Conservation (phyloP, 73 alveolate genomes). For the Stentor coeruleus region DNA sequence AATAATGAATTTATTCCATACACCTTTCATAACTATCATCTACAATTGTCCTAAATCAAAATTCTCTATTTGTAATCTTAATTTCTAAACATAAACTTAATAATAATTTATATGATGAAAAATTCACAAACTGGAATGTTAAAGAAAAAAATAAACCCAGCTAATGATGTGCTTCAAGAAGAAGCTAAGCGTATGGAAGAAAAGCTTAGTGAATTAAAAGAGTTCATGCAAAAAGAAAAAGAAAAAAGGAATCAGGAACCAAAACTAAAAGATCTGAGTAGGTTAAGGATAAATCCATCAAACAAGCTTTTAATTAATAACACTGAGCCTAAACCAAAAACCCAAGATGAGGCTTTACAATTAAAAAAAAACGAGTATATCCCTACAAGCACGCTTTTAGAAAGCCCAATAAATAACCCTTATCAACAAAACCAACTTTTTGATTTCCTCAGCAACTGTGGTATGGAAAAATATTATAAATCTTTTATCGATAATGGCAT, state of each 20-base stretch:
- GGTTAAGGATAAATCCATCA: neutral
- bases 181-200: conserved; percentile 28
- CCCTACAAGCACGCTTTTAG: neutral
- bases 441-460: neutral
- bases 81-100: no score
- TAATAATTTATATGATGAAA: no score
- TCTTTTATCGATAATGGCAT: neutral
- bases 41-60: no score
- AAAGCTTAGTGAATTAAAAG: neutral
- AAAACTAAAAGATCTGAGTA: conserved; percentile 5
- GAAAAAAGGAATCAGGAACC: conserved; percentile 11
- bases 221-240: neutral
- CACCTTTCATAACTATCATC: no score
- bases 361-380: conserved; percentile 14
- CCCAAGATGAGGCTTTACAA: neutral
- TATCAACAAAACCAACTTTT: neutral
- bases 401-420: neutral
- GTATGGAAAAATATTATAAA: neutral
- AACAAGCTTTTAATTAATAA: neutral
- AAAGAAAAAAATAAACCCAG: conserved; percentile 26
- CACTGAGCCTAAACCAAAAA: neutral
- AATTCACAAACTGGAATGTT: conserved; percentile 20
- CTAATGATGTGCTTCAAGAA: conserved; percentile 20
- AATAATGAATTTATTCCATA: no score
- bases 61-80: no score